Percentiles rank a stretch among this genome's conserved stretches.
These are phyloP conservation scores for Torulaspora delbrueckii DNA, from an alignment of 805 yeast genomes.

Conservation along the genomic window DNA sequence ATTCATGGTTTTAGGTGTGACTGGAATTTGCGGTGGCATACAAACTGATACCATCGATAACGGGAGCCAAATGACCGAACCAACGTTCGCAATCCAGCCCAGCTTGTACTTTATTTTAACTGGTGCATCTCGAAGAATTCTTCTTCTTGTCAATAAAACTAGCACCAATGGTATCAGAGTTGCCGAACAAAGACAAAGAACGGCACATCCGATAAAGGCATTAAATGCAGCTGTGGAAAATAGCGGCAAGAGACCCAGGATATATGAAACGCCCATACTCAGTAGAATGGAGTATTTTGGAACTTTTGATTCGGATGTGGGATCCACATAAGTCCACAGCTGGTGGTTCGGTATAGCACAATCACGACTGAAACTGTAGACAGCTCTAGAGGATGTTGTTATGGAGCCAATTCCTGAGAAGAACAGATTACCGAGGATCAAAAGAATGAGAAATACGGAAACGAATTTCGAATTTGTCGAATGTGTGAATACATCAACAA, in stretches of 20 bases:
- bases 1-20: slow-evolving; percentile 41
- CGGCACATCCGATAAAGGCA: slow-evolving; percentile 81
- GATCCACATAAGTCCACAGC: slow-evolving; percentile 62
- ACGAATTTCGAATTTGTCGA: slow-evolving; percentile 65
- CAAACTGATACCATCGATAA: slow-evolving; percentile 60
- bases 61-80: slow-evolving; percentile 57
- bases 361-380: slow-evolving; percentile 78
- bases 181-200: slow-evolving; percentile 66
- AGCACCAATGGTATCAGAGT: slow-evolving; percentile 70
- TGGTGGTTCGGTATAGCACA: slow-evolving; percentile 67
- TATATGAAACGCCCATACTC: slow-evolving; percentile 56
- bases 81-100: slow-evolving; percentile 59
- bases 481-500: slow-evolving; percentile 66
- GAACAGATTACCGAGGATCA: slow-evolving; percentile 62
- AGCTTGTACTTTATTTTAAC: slow-evolving; percentile 53
- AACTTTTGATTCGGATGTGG: slow-evolving; percentile 48
- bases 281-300: slow-evolving; percentile 67
- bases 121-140: slow-evolving; percentile 61
- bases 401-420: slow-evolving; percentile 77
- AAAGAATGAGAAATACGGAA: slow-evolving; percentile 60
- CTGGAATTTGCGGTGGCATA: slow-evolving; percentile 61
- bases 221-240: slow-evolving; percentile 71
- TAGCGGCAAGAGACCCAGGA: slow-evolving; percentile 60
- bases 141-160: slow-evolving; percentile 54
- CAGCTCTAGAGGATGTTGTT: slow-evolving; percentile 78